Conservation (phyloP, 169 alveolate genomes). For the Eimeria acervulina region DNA sequence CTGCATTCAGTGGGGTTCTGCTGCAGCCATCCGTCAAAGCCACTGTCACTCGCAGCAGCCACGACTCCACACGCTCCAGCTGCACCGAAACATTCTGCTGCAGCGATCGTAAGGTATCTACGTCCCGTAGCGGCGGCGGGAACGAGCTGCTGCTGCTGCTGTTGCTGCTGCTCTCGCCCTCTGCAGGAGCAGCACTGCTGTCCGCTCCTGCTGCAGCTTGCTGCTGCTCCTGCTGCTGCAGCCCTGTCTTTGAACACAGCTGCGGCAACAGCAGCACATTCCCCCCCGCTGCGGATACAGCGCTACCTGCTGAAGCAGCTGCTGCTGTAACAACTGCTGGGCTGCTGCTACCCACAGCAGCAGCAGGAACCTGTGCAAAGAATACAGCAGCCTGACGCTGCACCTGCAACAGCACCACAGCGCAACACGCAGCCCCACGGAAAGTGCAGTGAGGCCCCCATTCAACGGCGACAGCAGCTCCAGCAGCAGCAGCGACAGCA, state of each 20-base stretch:
- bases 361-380: constrained; percentile 49
- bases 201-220: constrained; percentile 67
- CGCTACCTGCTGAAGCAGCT: constrained; percentile 73
- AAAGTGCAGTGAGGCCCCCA: background rate
- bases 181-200: background rate
- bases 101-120: constrained; percentile 63
- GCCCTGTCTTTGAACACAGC: constrained; percentile 50
- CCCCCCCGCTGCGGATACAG: constrained; percentile 60
- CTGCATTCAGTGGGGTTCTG: constrained; percentile 33
- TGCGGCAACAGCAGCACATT: constrained; percentile 64
- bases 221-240: constrained; percentile 58
- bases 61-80: constrained; percentile 74
- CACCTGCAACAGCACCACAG: constrained; percentile 68
- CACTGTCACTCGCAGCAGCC: constrained; percentile 72
- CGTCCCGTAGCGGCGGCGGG: constrained; percentile 66
- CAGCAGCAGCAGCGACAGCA: constrained; percentile 30
- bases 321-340: constrained; percentile 74
- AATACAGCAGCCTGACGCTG: constrained; percentile 78
- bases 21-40: constrained; percentile 77
- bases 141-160: constrained; percentile 50
- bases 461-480: background rate
- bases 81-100: constrained; percentile 79
- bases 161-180: constrained; percentile 42
- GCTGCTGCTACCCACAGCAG: constrained; percentile 74
- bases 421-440: background rate